These are phyloP conservation scores for Saturnispora sekii DNA, from an alignment of 805 yeast genomes.

Conservation along the genomic window DNA sequence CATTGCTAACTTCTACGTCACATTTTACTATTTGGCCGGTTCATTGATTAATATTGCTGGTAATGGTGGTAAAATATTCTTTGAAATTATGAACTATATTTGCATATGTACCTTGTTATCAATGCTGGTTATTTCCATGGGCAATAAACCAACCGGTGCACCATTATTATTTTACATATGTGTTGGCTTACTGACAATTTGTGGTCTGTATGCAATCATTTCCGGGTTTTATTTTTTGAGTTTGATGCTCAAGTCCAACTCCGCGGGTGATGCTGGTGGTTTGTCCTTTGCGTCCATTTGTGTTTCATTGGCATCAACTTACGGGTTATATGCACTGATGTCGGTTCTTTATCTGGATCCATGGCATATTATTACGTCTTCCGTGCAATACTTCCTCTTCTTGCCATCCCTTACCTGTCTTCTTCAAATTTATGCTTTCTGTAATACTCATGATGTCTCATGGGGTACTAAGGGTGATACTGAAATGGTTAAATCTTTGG, in stretches of 20 bases:
- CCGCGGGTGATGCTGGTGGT: slow-evolving; percentile 31
- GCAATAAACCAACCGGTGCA: slow-evolving; percentile 97
- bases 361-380: slow-evolving; percentile 89
- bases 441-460: slow-evolving; percentile 96
- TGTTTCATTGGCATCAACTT: slow-evolving; percentile 79
- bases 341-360: slow-evolving; percentile 86
- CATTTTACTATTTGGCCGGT: slow-evolving; percentile 89
- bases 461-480: slow-evolving; percentile 99
- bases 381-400: slow-evolving; percentile 78
- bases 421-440: slow-evolving; percentile 89
- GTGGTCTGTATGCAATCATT: slow-evolving; percentile 72
- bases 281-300: slow-evolving; percentile 63
- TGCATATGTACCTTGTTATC: slow-evolving; percentile 75
- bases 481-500: slow-evolving; percentile 55
- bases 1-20: slow-evolving; percentile 81
- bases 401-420: slow-evolving; percentile 90
- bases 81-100: slow-evolving; percentile 77
- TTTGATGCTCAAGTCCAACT: slow-evolving; percentile 36
- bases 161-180: slow-evolving; percentile 63
- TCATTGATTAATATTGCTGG: slow-evolving; percentile 56
- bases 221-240: slow-evolving; percentile 78
- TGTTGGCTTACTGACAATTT: slow-evolving; percentile 62
- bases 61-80: slow-evolving; percentile 73
- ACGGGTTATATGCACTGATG: slow-evolving; percentile 77
- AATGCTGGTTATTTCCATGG: slow-evolving; percentile 89